Conservation (phyloP, 2,329 filamentous ascomycete genomes). For the Pseudovirgaria hyperparasitica region DNA sequence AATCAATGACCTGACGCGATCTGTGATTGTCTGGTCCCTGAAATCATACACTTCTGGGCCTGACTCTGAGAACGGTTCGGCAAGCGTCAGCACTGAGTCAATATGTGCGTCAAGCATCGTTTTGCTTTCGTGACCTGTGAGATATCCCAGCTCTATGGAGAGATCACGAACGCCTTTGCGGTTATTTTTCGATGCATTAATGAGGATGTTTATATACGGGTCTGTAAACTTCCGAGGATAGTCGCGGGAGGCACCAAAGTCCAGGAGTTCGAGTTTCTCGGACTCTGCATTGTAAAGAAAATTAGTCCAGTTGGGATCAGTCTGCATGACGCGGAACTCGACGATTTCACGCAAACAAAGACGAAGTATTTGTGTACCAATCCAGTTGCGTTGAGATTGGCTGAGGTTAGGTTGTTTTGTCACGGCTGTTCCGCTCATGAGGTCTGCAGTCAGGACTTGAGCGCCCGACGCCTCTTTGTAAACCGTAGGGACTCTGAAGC, state of each 20-base stretch:
- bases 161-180: slow-evolving; percentile 48
- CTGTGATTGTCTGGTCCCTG: slow-evolving; percentile 86
- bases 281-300: slow-evolving; percentile 74
- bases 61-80: slow-evolving; percentile 68
- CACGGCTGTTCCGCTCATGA: slow-evolving; percentile 75
- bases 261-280: slow-evolving; percentile 73
- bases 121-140: slow-evolving; percentile 78
- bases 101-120: slow-evolving; percentile 85
- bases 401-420: slow-evolving; percentile 65
- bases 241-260: slow-evolving; percentile 86
- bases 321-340: slow-evolving; percentile 97
- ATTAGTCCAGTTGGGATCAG: slow-evolving; percentile 98
- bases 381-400: slow-evolving; percentile 85
- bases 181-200: slow-evolving; percentile 65
- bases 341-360: slow-evolving; percentile 87
- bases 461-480: slow-evolving; percentile 68
- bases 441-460: slow-evolving; percentile 86
- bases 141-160: slow-evolving; percentile 71
- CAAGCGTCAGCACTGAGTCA: slow-evolving; percentile 76
- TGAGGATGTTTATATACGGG: slow-evolving; percentile 67
- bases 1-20: slow-evolving; percentile 76
- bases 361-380: slow-evolving; percentile 83
- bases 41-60: slow-evolving; percentile 88
- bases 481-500: slow-evolving; percentile 70
- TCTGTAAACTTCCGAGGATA: slow-evolving; percentile 69